Evolutionary conservation across 2,329 filamentous ascomycete genomes (phyloP).

Genomic region (Trichoderma arundinaceum): DNA sequence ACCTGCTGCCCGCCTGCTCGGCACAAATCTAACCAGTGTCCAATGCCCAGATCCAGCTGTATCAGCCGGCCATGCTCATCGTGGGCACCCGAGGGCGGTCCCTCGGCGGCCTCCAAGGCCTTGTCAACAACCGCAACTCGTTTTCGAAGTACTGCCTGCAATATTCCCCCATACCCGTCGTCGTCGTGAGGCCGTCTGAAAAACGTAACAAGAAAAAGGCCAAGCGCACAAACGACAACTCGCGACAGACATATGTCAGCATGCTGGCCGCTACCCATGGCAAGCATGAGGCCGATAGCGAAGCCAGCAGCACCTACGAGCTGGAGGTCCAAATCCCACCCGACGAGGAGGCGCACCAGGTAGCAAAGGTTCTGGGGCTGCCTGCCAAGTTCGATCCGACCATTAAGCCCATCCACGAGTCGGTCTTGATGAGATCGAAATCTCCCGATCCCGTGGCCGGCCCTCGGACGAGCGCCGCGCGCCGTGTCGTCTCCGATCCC

Average conservation of each 20-base stretch:
- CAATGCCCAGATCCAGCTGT: conserved; percentile 75
- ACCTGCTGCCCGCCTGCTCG: neutral
- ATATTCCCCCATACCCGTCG: conserved; percentile 89
- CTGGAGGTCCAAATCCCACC: conserved; percentile 60
- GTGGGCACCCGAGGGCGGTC: conserved; percentile 87
- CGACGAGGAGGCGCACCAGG: conserved; percentile 68
- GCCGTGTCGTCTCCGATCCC: conserved; percentile 36
- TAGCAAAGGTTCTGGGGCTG: conserved; percentile 66
- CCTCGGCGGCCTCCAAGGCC: conserved; percentile 81
- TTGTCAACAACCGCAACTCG: conserved; percentile 77
- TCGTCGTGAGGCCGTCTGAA: conserved; percentile 85
- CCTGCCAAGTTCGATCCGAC: conserved; percentile 68
- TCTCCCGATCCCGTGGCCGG: conserved; percentile 34
- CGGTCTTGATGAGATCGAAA: conserved; percentile 30
- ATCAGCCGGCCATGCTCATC: conserved; percentile 88
- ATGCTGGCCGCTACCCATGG: conserved; percentile 71
- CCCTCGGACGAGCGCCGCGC: conserved; percentile 32
- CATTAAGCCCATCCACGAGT: conserved; percentile 59
- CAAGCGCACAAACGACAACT: conserved; percentile 79
- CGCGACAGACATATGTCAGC: conserved; percentile 74
- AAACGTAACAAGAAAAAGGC: conserved; percentile 89
- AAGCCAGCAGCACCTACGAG: conserved; percentile 58
- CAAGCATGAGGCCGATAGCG: conserved; percentile 63
- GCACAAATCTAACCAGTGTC: conserved; percentile 30
- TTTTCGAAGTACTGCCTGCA: conserved; percentile 95